These are phyloP conservation scores for Phytophthora gonapodyides DNA, from an alignment of 352 stramenopile species.

Conservation along the genomic window DNA sequence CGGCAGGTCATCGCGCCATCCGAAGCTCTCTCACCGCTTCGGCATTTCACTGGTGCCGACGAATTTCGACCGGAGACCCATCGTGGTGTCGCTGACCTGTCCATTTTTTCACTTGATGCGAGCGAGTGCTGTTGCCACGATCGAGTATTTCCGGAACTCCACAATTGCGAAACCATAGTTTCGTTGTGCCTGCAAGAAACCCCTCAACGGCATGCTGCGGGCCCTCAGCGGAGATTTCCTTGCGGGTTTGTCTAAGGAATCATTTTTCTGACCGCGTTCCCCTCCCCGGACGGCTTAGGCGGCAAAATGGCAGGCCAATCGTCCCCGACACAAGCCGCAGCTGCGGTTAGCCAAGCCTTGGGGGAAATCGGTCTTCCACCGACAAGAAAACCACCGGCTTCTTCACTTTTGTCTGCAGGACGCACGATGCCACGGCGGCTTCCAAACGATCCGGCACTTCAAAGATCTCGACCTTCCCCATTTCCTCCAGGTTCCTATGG, in stretches of 20 bases:
- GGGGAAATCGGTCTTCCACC: slow-evolving; percentile 28
- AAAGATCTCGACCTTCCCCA: slow-evolving; percentile 15
- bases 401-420: slow-evolving; percentile 18
- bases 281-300: neutral
- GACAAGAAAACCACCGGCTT: slow-evolving; percentile 2
- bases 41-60: slow-evolving; percentile 8
- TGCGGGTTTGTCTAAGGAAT: neutral
- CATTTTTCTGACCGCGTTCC: neutral
- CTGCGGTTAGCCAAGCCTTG: slow-evolving; percentile 50
- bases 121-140: neutral
- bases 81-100: slow-evolving; percentile 6
- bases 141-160: slow-evolving; percentile 22
- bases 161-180: slow-evolving; percentile 29
- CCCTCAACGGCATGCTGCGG: slow-evolving; percentile 15
- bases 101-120: slow-evolving; percentile 9
- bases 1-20: neutral
- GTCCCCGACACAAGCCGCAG: slow-evolving; percentile 33
- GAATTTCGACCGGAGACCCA: slow-evolving; percentile 5
- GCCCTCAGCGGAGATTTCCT: neutral
- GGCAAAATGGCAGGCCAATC: slow-evolving; percentile 16
- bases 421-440: slow-evolving; percentile 6
- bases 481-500: slow-evolving; percentile 19
- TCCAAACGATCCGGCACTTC: slow-evolving; percentile 8
- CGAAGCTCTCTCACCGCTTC: neutral
- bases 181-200: slow-evolving; percentile 19